These are phyloP conservation scores for Vanrija sp. DNA, from an alignment of 1,284 basidiomycete species.

Conservation along the genomic window DNA sequence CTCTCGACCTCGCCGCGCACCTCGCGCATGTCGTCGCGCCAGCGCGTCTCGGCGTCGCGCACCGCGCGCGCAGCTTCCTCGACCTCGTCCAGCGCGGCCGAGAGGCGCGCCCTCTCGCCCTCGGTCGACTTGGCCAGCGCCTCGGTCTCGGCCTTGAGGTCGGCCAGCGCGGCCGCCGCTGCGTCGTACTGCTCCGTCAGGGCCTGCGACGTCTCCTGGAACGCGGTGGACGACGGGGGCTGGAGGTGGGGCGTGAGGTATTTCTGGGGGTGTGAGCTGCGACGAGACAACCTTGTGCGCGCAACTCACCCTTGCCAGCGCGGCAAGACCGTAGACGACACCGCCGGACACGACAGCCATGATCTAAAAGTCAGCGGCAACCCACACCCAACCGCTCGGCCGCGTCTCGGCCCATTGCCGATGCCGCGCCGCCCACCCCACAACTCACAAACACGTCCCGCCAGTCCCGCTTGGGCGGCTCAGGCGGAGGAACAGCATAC, in stretches of 20 bases:
- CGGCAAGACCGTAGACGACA: constrained; percentile 79
- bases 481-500: constrained; percentile 36
- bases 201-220: constrained; percentile 80
- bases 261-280: constrained; percentile 58
- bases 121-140: constrained; percentile 83
- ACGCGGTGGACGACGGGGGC: constrained; percentile 82
- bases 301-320: constrained; percentile 69
- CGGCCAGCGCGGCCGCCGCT: constrained; percentile 68
- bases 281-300: not conserved
- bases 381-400: not conserved
- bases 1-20: constrained; percentile 86
- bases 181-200: constrained; percentile 90
- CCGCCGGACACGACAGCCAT: constrained; percentile 89
- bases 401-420: not conserved
- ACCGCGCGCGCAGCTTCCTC: constrained; percentile 55
- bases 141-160: constrained; percentile 53
- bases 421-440: not conserved
- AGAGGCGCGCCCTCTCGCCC: constrained; percentile 73
- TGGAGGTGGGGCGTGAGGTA: constrained; percentile 86
- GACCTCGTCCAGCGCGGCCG: constrained; percentile 73
- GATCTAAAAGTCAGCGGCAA: constrained; percentile 58
- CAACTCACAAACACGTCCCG: constrained; percentile 82
- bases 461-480: constrained; percentile 68
- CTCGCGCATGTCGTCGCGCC: constrained; percentile 86
- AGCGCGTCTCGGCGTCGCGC: constrained; percentile 60